Percentiles rank a stretch among this genome's conserved stretches.
Conservation (phyloP, 768 basidiomycete genomes). For the Phaffia australis region DNA sequence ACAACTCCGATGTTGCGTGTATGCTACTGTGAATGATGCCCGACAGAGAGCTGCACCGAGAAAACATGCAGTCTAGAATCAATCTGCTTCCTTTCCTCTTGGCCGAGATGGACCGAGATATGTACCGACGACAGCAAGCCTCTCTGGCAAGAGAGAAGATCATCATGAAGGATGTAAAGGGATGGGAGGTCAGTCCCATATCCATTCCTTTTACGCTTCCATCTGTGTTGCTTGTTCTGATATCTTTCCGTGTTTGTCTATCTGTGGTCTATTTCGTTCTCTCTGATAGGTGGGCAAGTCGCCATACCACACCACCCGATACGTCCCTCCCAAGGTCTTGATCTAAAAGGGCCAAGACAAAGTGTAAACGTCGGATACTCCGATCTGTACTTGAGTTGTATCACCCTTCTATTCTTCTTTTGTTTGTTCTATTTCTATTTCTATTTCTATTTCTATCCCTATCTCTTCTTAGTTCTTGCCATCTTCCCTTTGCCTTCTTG, state of each 20-base stretch:
- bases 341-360: too few relatives aligned
- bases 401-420: too few relatives aligned
- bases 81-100: slow-evolving; percentile 82
- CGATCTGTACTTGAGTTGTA: too few relatives aligned
- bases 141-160: slow-evolving; percentile 64
- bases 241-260: too few relatives aligned
- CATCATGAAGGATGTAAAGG: slow-evolving; percentile 89
- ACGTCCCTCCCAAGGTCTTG: too few relatives aligned
- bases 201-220: neutral
- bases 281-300: neutral
- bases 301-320: too few relatives aligned
- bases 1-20: too few relatives aligned
- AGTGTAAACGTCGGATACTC: too few relatives aligned
- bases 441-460: too few relatives aligned
- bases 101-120: slow-evolving; percentile 87
- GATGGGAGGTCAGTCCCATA: slow-evolving; percentile 71
- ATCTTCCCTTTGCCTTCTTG: too few relatives aligned
- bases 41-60: slow-evolving; percentile 77
- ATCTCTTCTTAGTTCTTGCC: too few relatives aligned
- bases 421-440: too few relatives aligned
- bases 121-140: slow-evolving; percentile 69
- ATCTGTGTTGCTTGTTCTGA: neutral
- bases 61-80: slow-evolving; percentile 91
- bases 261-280: neutral
- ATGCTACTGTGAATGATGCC: neutral